Conservation (phyloP, 495 filamentous ascomycete species). For the Penicillium atrosanguineum region DNA sequence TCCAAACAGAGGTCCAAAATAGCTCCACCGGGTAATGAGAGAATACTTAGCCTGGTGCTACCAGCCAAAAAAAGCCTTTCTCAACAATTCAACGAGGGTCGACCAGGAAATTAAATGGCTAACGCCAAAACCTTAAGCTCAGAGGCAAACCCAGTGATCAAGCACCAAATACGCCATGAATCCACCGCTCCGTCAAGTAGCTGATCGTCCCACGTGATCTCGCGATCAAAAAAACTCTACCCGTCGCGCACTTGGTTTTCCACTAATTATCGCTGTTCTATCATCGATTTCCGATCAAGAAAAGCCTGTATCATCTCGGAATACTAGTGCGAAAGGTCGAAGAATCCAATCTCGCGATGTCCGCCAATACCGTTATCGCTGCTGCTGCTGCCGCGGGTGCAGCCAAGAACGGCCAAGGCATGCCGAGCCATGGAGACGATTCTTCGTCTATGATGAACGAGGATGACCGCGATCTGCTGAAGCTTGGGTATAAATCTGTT, state of each 20-base stretch:
- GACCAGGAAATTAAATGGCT: not conserved
- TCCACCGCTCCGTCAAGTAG: not conserved
- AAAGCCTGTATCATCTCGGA: too few species aligned
- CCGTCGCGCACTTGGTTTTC: not conserved
- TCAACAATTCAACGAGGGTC: not conserved
- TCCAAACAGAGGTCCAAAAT: too few species aligned
- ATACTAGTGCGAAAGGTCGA: too few species aligned
- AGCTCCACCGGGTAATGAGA: too few species aligned
- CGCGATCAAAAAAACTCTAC: constrained; percentile 3
- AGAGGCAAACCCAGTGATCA: not conserved
- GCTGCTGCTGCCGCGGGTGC: not conserved
- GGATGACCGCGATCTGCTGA: constrained; percentile 33
- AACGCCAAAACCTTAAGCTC: not conserved
- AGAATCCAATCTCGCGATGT: not conserved
- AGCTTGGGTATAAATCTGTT: constrained; percentile 33
- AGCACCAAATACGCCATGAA: not conserved
- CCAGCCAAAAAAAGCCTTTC: too few species aligned
- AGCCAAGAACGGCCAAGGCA: constrained; percentile 14
- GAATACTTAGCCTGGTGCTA: too few species aligned
- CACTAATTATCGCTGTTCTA: not conserved
- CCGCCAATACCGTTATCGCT: not conserved
- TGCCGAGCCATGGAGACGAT: constrained; percentile 3
- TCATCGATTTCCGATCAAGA: not conserved
- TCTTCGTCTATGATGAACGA: constrained; percentile 19
- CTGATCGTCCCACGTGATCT: constrained; percentile 1